Evolutionary conservation across 1,284 basidiomycete genomes (phyloP).

Genomic region (Irpex lacteus): DNA sequence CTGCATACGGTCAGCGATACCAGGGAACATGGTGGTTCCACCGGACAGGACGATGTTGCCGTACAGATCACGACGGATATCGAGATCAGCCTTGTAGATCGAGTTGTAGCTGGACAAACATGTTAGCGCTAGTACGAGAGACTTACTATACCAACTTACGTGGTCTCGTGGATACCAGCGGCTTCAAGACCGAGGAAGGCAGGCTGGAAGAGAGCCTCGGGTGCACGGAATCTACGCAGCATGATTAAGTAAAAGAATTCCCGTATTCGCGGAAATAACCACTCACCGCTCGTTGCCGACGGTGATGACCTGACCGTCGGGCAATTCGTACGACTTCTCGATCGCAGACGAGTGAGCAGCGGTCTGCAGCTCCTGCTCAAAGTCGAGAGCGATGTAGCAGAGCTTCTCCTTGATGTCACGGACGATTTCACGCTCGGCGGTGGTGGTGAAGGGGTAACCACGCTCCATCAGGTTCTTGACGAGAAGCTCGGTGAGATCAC

Average conservation of each 20-base stretch:
- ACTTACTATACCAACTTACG: too few species aligned
- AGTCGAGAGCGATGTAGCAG: constrained; percentile 96
- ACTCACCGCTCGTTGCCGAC: constrained; percentile 90
- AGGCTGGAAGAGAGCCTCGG: constrained; percentile 97
- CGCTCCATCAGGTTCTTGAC: constrained; percentile 94
- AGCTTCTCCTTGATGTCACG: constrained; percentile 99
- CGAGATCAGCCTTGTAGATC: constrained; percentile 78
- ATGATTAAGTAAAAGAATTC: neutral
- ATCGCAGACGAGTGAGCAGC: constrained; percentile 89
- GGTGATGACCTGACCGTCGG: constrained; percentile 96
- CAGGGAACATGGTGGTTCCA: constrained; percentile 97
- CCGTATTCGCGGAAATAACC: neutral
- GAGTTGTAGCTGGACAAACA: constrained; percentile 74
- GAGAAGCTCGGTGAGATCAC: constrained; percentile 91
- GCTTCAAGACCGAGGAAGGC: constrained; percentile 91
- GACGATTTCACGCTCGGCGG: constrained; percentile 94
- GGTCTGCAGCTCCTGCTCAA: constrained; percentile 94
- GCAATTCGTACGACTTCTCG: constrained; percentile 96
- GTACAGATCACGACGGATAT: constrained; percentile 88
- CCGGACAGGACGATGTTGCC: constrained; percentile 94
- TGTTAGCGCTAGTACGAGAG: too few species aligned
- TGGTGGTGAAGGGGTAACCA: constrained; percentile 93
- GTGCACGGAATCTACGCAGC: constrained; percentile 80
- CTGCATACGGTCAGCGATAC: constrained; percentile 97
- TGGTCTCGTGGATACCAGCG: constrained; percentile 94